phyloP scores from a whole-genome alignment of 169 alveolate genomes.

The Theileria parva region DNA sequence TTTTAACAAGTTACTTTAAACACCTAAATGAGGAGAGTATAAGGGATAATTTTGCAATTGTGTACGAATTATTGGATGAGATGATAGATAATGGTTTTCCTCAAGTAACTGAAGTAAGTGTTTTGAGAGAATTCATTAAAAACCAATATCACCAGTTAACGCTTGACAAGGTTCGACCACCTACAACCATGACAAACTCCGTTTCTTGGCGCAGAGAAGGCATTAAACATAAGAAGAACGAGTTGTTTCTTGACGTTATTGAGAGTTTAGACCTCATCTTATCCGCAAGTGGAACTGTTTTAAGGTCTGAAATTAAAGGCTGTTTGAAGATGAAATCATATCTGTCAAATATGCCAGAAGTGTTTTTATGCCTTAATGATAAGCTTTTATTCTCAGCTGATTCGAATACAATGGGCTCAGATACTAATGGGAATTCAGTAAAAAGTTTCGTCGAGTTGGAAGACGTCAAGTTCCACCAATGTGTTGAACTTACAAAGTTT shows the following conservation, averaged over 20 bases:
- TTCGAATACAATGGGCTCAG: slow-evolving; percentile 27
- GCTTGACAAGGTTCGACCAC: slow-evolving; percentile 81
- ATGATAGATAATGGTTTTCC: slow-evolving; percentile 99
- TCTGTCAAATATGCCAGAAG: slow-evolving; percentile 99
- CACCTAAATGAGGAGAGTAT: slow-evolving; percentile 97
- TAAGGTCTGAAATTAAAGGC: slow-evolving; percentile 97
- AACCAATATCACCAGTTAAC: slow-evolving; percentile 83
- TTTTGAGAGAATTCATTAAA: slow-evolving; percentile 80
- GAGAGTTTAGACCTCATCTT: slow-evolving; percentile 93
- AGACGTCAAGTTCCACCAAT: slow-evolving; percentile 98
- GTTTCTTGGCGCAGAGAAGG: slow-evolving; percentile 96
- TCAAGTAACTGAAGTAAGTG: slow-evolving; percentile 87
- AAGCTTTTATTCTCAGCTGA: slow-evolving; percentile 82
- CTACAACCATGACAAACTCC: slow-evolving; percentile 92
- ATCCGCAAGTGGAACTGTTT: slow-evolving; percentile 86
- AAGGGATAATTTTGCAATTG: slow-evolving; percentile 97
- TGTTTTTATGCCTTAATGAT: slow-evolving; percentile 97
- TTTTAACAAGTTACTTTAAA: slow-evolving; percentile 94
- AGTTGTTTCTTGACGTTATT: slow-evolving; percentile 97
- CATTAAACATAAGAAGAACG: slow-evolving; percentile 96
- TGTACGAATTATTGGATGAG: slow-evolving; percentile 98
- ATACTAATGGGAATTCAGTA: slow-evolving; percentile 53
- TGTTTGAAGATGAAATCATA: slow-evolving; percentile 92
- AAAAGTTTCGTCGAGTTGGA: slow-evolving; percentile 93
- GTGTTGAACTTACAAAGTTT: slow-evolving; percentile 86